phyloP scores from a whole-genome alignment of 768 basidiomycete genomes.

The Lentinula guzmanii region DNA sequence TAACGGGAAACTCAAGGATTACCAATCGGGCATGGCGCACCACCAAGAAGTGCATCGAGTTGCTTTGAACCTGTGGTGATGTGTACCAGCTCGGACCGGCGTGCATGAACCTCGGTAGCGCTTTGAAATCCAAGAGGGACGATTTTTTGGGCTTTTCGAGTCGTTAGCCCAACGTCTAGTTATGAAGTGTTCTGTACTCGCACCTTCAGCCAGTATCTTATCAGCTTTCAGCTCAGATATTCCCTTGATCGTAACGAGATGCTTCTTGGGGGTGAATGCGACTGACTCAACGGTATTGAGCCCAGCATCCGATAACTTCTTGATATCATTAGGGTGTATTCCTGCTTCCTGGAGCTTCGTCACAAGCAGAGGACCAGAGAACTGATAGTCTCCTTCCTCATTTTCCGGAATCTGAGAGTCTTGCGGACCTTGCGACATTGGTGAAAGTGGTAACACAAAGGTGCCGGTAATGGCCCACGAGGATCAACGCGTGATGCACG shows the following conservation, averaged over 20 bases:
- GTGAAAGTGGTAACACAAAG: not conserved
- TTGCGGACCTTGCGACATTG: constrained; percentile 57
- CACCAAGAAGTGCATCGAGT: constrained; percentile 91
- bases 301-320: constrained; percentile 91
- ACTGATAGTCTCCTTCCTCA: constrained; percentile 49
- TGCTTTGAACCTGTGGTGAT: constrained; percentile 97
- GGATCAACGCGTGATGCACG: constrained; percentile 2
- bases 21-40: constrained; percentile 30
- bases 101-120: constrained; percentile 94
- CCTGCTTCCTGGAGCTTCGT: constrained; percentile 84
- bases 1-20: not conserved
- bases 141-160: constrained; percentile 77
- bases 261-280: constrained; percentile 95
- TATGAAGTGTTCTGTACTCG: not conserved
- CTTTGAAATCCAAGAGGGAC: constrained; percentile 97
- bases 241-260: constrained; percentile 85
- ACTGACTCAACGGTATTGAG: constrained; percentile 93
- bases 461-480: no score
- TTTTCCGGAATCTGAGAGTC: constrained; percentile 31
- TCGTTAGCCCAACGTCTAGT: constrained; percentile 6
- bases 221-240: constrained; percentile 97
- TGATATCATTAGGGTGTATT: constrained; percentile 84
- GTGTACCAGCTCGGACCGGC: constrained; percentile 90
- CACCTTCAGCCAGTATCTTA: constrained; percentile 91
- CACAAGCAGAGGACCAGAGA: constrained; percentile 80